Evolutionary conservation across 2,329 filamentous ascomycete genomes (phyloP), one percentile per base, ranked within the genome.

Genomic region (Nemania diffusa): DNA sequence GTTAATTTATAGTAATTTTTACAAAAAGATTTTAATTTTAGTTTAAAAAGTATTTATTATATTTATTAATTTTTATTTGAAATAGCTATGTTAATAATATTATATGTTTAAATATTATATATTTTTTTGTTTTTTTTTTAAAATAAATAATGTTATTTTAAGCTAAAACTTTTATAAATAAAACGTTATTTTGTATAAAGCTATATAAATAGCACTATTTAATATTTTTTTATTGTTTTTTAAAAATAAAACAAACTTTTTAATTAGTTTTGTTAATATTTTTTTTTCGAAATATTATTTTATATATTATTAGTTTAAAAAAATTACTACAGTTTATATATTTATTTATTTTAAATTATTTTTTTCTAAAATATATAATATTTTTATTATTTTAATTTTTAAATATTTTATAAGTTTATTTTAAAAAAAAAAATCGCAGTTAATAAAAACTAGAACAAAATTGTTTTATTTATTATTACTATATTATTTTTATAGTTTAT

Each of bases 241-340:
- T 13, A 29, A n/a, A n/a, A n/a, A n/a, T 2, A 51, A 51, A 51
- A 51, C 48, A 51, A 51, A 51, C 48, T 24, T n/a, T 13, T 29
- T 51, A 27, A 51, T 51, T 27, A 51, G 48, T 13, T 51, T 51
- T 29, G 15, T 51, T 51, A 29, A n/a, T 29, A 29, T 51, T 11
- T n/a, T 17, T 29, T 51, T 51, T 3, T 51, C 17, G 24, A 51
- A 51, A 29, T 51, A 51, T 29, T 51, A 51, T 17, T 51, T 51
- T 51, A 29, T 29, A 27, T 29, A 51, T 29, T n/a, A 51, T 51
- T 51, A 29, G 48, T 51, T 51, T 13, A 29, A n/a, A 51, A 51
- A 29, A 51, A 24, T 51, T 51, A n/a, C 26, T 27, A 29, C 17
- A 13, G 15, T 27, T 27, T 17, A 51, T 27, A 13, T n/a, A 27